A percentile compares a stretch with the other conserved stretches of the same genome.
Conservation (phyloP, 2,329 filamentous ascomycete genomes). For the Claviceps digitariae region DNA sequence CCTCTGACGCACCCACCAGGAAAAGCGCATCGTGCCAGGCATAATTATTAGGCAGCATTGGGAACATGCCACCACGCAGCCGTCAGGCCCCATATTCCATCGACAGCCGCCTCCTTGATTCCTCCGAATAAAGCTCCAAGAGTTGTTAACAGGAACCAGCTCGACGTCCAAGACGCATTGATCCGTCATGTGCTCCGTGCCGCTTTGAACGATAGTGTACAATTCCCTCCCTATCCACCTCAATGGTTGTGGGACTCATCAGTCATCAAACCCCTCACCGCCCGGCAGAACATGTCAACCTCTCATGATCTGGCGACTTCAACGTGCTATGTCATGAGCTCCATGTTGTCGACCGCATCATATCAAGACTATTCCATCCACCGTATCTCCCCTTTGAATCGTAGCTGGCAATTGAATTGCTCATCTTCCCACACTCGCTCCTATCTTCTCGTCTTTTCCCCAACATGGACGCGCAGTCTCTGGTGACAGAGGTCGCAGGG, state of each 20-base stretch:
- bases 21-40: neutral
- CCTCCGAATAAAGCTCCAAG: too few relatives aligned
- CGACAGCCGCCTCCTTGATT: neutral
- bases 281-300: constrained; percentile 14
- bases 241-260: neutral
- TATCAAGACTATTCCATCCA: neutral
- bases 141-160: too few relatives aligned
- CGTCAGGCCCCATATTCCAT: neutral
- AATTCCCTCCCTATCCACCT: neutral
- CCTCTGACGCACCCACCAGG: neutral
- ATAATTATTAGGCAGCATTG: neutral
- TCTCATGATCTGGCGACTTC: neutral
- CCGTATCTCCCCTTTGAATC: neutral
- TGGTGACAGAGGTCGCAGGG: constrained; percentile 57
- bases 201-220: neutral
- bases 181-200: neutral
- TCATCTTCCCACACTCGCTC: too few relatives aligned
- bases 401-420: neutral
- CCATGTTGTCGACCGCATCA: neutral
- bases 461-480: constrained; percentile 42
- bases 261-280: constrained; percentile 10
- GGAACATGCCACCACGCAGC: neutral
- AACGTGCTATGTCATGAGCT: neutral
- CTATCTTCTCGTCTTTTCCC: neutral
- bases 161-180: neutral